Evolutionary conservation across 768 basidiomycete species (phyloP), one percentile per base, ranked within the genome.

Genomic region (Tephrocybe rancida): DNA sequence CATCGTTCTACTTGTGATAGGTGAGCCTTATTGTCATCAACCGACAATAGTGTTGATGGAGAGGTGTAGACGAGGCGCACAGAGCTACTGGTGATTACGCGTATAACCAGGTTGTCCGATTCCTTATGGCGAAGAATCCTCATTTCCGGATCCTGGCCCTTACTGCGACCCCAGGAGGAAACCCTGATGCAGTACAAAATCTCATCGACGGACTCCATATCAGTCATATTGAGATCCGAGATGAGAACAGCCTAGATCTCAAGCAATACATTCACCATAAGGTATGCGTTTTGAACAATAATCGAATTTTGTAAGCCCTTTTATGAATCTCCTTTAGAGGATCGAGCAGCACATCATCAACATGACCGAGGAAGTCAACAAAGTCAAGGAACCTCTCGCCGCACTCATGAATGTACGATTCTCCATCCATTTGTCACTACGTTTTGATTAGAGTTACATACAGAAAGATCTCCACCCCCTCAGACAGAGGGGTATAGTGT

Each of bases 171-270:
- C 97, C 97, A 11, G 96, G 95, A 38, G 75, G 86, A 57, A 89
- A 82, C 39, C 84, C 88, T 1, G 91, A 94, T 30, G 86, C 86
- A n/a, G 87, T 98, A 2, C 97, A 99, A 69, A 75, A 71, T 5
- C 84, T 99, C 30, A 83, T 98, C n/a, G 93, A 98, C 65, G 86
- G 87, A 16, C 73, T 99, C 10, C 97, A 98, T 64, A 95, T 99
- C 50, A 94, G 94, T 60, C 84, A 86, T 53, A 95, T 99, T 52
- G 96, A 98, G 65, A 92, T 98, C 57, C 83, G 97, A 47, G 86
- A 96, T 64, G 97, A 98, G 64, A 79, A 86, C 52, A 94, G 93
- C 62, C 70, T 95, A 22, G 97, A 98, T 71, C 76, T 98, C 30
- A 81, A 82, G 58, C 80, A 81, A 30, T 99, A 96, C 64, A 81